These are phyloP conservation scores for Globisporangium yorkense DNA, from an alignment of 352 stramenopile genomes.

Conservation along the genomic window DNA sequence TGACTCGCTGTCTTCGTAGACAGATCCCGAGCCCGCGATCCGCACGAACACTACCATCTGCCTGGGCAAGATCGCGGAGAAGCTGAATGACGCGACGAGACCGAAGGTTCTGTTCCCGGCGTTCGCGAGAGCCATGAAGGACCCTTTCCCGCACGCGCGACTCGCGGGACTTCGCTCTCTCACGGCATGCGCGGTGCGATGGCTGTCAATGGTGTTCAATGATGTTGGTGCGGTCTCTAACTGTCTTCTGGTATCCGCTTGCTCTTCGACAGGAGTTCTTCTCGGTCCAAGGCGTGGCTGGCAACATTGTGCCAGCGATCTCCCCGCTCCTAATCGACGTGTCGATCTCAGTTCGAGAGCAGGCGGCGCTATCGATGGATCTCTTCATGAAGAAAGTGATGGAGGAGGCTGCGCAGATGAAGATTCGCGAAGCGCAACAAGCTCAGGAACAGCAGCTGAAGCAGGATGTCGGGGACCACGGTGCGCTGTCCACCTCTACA, in stretches of 20 bases:
- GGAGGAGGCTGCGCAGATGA: conserved; percentile 75
- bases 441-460: conserved; percentile 56
- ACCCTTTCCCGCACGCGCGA: conserved; percentile 87
- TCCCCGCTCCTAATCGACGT: conserved; percentile 75
- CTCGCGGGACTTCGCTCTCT: conserved; percentile 81
- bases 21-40: conserved; percentile 87
- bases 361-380: conserved; percentile 68
- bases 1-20: conserved; percentile 21
- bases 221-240: background rate
- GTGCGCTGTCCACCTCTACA: conserved; percentile 13
- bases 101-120: conserved; percentile 87
- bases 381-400: conserved; percentile 81
- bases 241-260: background rate
- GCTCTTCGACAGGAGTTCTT: conserved; percentile 54
- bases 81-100: conserved; percentile 82
- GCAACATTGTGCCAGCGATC: conserved; percentile 73
- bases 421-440: conserved; percentile 63
- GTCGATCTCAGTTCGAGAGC: conserved; percentile 70
- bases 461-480: conserved; percentile 18
- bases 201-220: background rate
- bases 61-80: conserved; percentile 81
- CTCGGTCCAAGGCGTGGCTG: conserved; percentile 55
- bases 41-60: conserved; percentile 93
- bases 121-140: conserved; percentile 76
- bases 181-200: conserved; percentile 63